Evolutionary conservation across 2,329 filamentous ascomycete genomes (phyloP).

Genomic region (Chrysosporium queenslandicum): DNA sequence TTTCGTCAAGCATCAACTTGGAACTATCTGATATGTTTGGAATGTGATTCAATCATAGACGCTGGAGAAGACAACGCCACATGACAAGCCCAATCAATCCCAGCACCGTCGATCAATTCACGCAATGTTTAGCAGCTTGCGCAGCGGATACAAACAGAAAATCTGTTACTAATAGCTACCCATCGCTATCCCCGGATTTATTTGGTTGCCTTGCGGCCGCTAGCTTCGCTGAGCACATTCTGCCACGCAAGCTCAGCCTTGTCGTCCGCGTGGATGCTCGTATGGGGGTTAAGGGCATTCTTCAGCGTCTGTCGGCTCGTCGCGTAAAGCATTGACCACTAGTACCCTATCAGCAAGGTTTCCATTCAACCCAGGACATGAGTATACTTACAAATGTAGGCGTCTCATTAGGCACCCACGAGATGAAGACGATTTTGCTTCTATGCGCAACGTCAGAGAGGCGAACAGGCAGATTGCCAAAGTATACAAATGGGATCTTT

Average conservation of each 20-base stretch:
- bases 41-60: background rate
- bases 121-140: background rate
- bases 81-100: slow-evolving; percentile 1
- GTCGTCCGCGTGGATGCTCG: slow-evolving; percentile 36
- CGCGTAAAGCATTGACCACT: slow-evolving; percentile 44
- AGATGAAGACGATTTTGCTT: slow-evolving; percentile 45
- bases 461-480: background rate
- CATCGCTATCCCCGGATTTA: background rate
- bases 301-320: slow-evolving; percentile 41
- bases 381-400: slow-evolving; percentile 32
- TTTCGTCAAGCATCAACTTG: background rate
- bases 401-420: slow-evolving; percentile 36
- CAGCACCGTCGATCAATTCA: slow-evolving; percentile 6
- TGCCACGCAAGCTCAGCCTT: slow-evolving; percentile 37
- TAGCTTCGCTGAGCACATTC: slow-evolving; percentile 23
- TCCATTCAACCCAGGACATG: background rate
- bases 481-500: background rate
- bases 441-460: slow-evolving; percentile 22
- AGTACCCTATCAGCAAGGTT: slow-evolving; percentile 15
- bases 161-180: background rate
- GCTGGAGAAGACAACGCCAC: background rate
- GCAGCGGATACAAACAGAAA: background rate
- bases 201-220: slow-evolving; percentile 9
- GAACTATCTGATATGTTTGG: slow-evolving; percentile 8
- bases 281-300: slow-evolving; percentile 38